Base-by-base conservation (phyloP, 768 basidiomycete species). In the Clavaria fumosa region DNA sequence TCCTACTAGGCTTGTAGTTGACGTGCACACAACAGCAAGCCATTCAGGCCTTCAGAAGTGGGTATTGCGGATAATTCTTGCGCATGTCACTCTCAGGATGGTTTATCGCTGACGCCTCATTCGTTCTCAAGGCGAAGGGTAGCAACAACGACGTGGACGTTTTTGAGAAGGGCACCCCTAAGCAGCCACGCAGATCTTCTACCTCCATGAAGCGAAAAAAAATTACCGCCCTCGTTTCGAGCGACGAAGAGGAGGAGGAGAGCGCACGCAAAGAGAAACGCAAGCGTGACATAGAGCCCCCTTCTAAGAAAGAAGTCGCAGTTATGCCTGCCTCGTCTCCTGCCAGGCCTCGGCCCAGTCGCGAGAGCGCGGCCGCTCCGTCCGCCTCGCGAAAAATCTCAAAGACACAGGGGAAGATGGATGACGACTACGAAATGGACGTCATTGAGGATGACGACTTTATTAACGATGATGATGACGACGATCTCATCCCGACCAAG, bases 201-300 rank as follows among this genome's bases (percentile, higher is more conserved):
- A 28, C 43, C 4, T 38, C 40, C 0, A 34, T 46, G 24, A 62
- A 61, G 36, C 56, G 57, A 18, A 60, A 58, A 47, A 57, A 57
- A 37, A 27, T 44, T 2, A 36, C 50, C 3, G 49, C 55, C 5
- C 31, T 62, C 10, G 37, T 58, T 9, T 57, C 59, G 1, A 63
- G 59, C 39, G 64, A 65, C 21, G 63, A 63, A 17, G 61, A 64
- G 11, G 63, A 62, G 11, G 57, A 57, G 3, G 44, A 23, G 47
- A 50, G 19, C 37, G 21, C n/a, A 24, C 26, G 31, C 7, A n/a
- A n/a, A n/a, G n/a, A n/a, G n/a, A n/a, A n/a, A n/a, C n/a, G n/a
- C n/a, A n/a, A n/a, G n/a, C n/a, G n/a, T n/a, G n/a, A n/a, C n/a
- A n/a, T n/a, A n/a, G 6, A 18, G n/a, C 28, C 53, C 4, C 46